These are phyloP conservation scores for Amaranthus cruentus DNA, from an alignment of 148 eudicot genomes.

Conservation along the genomic window DNA sequence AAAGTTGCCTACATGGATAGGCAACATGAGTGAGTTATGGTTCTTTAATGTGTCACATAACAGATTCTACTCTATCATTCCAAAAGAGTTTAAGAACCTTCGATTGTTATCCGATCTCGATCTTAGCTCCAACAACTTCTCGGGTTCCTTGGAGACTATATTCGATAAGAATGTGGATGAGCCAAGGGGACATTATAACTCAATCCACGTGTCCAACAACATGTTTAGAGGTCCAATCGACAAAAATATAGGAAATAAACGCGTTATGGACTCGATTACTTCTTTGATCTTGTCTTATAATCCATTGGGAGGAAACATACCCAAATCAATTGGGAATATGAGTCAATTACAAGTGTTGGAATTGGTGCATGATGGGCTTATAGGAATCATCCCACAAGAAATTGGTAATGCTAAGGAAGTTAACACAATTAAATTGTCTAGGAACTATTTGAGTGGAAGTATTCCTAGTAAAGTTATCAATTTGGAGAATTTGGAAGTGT, in stretches of 20 bases:
- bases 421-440: conserved; percentile 36
- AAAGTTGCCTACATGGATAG: conserved; percentile 63
- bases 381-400: conserved; percentile 46
- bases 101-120: conserved; percentile 39
- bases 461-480: conserved; percentile 52
- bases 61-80: conserved; percentile 40
- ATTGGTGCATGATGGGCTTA: conserved; percentile 28
- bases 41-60: conserved; percentile 58
- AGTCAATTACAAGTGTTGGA: conserved; percentile 29
- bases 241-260: conserved; percentile 32
- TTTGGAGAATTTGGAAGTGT: conserved; percentile 30
- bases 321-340: conserved; percentile 49
- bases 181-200: conserved; percentile 51
- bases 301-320: conserved; percentile 51
- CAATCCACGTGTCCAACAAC: conserved; percentile 56
- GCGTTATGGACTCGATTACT: conserved; percentile 31
- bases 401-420: conserved; percentile 36
- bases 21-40: conserved; percentile 57
- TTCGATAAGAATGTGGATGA: conserved; percentile 28
- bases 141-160: conserved; percentile 35
- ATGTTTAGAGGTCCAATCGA: conserved; percentile 44
- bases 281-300: conserved; percentile 56
- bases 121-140: conserved; percentile 54
- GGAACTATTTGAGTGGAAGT: conserved; percentile 42
- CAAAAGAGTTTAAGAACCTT: conserved; percentile 43